These are phyloP conservation scores for Macrocystidia cucumis DNA, from an alignment of 1,284 basidiomycete genomes.

Conservation along the genomic window DNA sequence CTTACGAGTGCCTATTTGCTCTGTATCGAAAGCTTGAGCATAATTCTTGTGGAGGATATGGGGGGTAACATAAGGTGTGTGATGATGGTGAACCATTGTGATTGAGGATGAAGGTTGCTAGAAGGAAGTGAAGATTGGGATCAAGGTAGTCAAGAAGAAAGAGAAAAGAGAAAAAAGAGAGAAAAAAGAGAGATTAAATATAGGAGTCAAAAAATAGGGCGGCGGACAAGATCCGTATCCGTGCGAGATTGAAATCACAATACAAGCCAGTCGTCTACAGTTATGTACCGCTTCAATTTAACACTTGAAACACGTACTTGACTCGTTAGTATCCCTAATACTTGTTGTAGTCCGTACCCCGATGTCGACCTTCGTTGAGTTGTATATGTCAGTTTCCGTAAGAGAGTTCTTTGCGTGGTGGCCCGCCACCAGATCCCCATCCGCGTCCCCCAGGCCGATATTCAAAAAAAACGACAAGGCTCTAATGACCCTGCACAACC, in stretches of 20 bases:
- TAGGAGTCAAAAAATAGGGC: neutral
- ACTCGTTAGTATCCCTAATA: too few species aligned
- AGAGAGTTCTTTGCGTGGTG: conserved; percentile 19
- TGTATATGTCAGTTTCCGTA: too few species aligned
- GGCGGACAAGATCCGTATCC: conserved; percentile 13
- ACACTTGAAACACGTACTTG: too few species aligned
- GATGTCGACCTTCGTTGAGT: too few species aligned
- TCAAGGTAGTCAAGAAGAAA: conserved; percentile 10
- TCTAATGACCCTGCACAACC: too few species aligned
- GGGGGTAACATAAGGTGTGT: conserved; percentile 77
- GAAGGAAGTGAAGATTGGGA: neutral
- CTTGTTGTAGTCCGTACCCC: too few species aligned
- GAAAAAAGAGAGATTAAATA: conserved; percentile 3
- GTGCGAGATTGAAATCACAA: too few species aligned
- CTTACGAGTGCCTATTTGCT: conserved; percentile 53
- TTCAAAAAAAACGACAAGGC: too few species aligned
- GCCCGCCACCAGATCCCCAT: conserved; percentile 24
- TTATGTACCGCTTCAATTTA: too few species aligned
- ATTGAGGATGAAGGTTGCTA: too few species aligned
- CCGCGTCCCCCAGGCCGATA: conserved; percentile 31
- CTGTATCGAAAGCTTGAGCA: conserved; percentile 62
- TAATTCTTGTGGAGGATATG: conserved; percentile 81
- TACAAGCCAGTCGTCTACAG: too few species aligned
- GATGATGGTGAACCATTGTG: conserved; percentile 52
- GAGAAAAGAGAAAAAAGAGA: conserved; percentile 6